These are phyloP conservation scores for Phoenix roebelenii DNA, from an alignment of 176 grass and related monocot species.

Conservation along the genomic window DNA sequence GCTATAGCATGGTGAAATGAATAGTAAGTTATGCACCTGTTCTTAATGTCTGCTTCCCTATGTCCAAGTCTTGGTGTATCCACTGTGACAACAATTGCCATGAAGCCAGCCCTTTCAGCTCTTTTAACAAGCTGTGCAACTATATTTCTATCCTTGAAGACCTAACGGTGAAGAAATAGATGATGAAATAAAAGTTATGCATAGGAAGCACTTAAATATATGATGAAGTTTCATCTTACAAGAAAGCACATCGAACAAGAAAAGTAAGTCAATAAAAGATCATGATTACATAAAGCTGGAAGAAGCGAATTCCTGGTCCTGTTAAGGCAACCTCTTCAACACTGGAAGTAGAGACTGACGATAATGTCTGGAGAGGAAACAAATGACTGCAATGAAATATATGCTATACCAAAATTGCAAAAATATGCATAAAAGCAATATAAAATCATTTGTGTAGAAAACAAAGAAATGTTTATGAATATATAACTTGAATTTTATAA, in stretches of 20 bases:
- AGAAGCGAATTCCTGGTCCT: constrained; percentile 80
- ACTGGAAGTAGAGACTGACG: constrained; percentile 78
- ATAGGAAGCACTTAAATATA: no score
- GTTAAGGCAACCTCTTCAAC: constrained; percentile 82
- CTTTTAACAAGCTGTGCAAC: constrained; percentile 62
- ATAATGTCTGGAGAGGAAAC: constrained; percentile 46
- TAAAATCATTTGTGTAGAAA: no score
- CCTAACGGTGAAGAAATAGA: constrained; percentile 22
- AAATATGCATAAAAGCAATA: no score
- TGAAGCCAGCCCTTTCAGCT: constrained; percentile 88
- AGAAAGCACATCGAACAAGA: not conserved
- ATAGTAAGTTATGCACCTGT: constrained; percentile 29
- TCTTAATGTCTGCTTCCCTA: constrained; percentile 91
- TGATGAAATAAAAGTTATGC: not conserved
- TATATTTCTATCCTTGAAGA: constrained; percentile 85
- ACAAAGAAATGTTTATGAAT: no score
- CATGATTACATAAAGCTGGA: constrained; percentile 79
- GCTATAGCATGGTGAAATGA: no score
- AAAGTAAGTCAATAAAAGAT: not conserved
- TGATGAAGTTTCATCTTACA: no score
- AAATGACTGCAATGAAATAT: no score
- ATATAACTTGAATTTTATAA: no score
- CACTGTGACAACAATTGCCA: constrained; percentile 79
- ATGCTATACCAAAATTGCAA: no score
- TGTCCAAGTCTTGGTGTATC: constrained; percentile 78